Evolutionary conservation across 1,284 basidiomycete species (phyloP), one percentile per base, ranked within the genome.

Genomic region (Ustilago trichophora): DNA sequence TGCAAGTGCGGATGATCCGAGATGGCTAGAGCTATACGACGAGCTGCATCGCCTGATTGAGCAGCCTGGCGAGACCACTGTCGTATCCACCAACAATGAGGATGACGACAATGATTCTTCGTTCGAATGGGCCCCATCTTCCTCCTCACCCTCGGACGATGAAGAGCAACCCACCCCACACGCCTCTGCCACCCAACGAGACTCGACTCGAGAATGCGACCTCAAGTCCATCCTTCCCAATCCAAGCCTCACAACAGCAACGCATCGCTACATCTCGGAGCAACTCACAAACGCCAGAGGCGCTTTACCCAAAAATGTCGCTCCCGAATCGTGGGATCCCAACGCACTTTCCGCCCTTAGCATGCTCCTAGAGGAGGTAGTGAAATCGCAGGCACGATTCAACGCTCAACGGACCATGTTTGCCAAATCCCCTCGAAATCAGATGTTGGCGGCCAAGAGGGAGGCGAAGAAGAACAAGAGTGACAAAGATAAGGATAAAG

Each of bases 291-390:
- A 50, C 47, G 31, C 32, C 15, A 44, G 24, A 3, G 47, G 55
- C 13, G 32, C 11, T 1, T 15, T 58, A 2, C 31, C 31, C 15
- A 34, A 48, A 12, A 3, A 38, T 12, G 24, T 56, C 10, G 3
- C 18, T 1, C 5, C 36, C 3, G 51, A 42, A 15, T 32, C 45
- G 11, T 68, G 57, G 57, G 52, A 63, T 27, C 48, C 66, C 1
- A 49, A 41, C 18, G 42, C 55, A 4, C 32, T 69, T 2, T 48
- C 50, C 0, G 66, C 59, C 21, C 18, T 64, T 22, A 44, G 53
- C 24, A 49, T 60, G 13, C 29, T 69, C 11, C 41, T 55, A 7
- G 59, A 69, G 18, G 59, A 69, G 34, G 36, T 57, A n/a, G 60
- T 48, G 4, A 40, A 16, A 12, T 64, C 60, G 25, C 60, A 64